Percentiles rank a stretch among this genome's conserved stretches.
Conservation (phyloP, 2,329 filamentous ascomycete genomes). For the Elsinoe ampelina region DNA sequence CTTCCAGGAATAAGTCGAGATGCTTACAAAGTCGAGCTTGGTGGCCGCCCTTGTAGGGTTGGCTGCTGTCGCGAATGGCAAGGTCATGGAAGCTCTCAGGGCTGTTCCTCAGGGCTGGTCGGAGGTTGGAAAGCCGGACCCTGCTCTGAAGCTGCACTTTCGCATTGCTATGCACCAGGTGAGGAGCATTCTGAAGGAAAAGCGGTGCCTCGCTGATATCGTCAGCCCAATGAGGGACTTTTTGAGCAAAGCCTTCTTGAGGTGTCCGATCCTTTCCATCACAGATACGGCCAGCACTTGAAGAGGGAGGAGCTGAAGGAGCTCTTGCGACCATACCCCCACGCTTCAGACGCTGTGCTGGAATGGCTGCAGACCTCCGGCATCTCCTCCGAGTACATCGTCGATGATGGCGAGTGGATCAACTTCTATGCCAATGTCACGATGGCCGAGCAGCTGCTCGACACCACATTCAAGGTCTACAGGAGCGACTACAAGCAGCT, state of each 20-base stretch:
- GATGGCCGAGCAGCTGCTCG: constrained; percentile 47
- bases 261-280: constrained; percentile 51
- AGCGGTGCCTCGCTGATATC: background rate
- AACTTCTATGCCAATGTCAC: constrained; percentile 46
- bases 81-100: constrained; percentile 18
- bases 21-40: constrained; percentile 4
- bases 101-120: constrained; percentile 19
- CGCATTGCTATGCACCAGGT: constrained; percentile 20
- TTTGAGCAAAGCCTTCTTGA: constrained; percentile 52
- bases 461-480: constrained; percentile 47
- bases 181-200: background rate
- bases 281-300: constrained; percentile 53
- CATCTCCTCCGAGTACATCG: constrained; percentile 37
- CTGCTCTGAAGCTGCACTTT: constrained; percentile 16
- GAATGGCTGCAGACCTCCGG: constrained; percentile 48
- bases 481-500: constrained; percentile 33
- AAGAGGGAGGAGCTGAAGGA: constrained; percentile 50
- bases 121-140: constrained; percentile 16
- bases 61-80: constrained; percentile 16
- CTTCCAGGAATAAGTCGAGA: background rate
- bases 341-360: constrained; percentile 42
- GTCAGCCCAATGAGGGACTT: constrained; percentile 8
- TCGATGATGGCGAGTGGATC: constrained; percentile 52
- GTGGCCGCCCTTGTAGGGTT: constrained; percentile 10
- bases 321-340: constrained; percentile 43